A percentile compares a stretch with the other conserved stretches of the same genome.
Evolutionary conservation across 1,284 basidiomycete species (phyloP).

Genomic region (Lentinula novae-zelandiae): DNA sequence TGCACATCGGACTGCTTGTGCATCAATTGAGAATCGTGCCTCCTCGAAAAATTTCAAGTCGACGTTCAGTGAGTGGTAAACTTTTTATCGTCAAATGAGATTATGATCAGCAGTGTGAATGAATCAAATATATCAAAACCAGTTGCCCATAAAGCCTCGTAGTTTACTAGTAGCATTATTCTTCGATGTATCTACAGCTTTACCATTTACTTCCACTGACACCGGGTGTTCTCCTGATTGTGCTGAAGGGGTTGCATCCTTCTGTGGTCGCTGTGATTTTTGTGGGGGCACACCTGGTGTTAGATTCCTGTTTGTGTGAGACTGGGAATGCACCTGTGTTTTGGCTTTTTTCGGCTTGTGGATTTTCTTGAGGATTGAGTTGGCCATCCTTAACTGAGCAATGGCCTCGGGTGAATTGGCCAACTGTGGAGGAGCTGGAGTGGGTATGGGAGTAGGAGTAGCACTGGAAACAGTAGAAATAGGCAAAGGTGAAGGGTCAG

Average conservation of each 20-base stretch:
- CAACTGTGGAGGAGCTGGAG: not conserved
- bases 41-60: no score
- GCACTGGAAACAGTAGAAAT: not conserved
- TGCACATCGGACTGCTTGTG: no score
- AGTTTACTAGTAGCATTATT: not conserved
- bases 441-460: not conserved
- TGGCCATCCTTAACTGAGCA: conserved; percentile 9
- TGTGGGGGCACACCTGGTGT: not conserved
- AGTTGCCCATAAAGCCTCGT: conserved; percentile 5
- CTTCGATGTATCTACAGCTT: not conserved
- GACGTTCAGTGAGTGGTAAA: no score
- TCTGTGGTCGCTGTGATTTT: not conserved
- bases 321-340: not conserved
- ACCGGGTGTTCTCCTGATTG: not conserved
- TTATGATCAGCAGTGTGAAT: no score
- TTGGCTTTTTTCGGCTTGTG: not conserved
- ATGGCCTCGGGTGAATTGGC: conserved; percentile 3
- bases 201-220: not conserved
- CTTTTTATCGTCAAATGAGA: no score
- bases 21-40: no score
- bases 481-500: not conserved
- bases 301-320: not conserved
- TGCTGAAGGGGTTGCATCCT: not conserved
- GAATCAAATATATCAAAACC: not conserved
- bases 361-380: conserved; percentile 1